Evolutionary conservation across 108 stramenopile genomes (phyloP), one percentile per base, ranked within the genome.

Genomic region (Epithemia pelagica): DNA sequence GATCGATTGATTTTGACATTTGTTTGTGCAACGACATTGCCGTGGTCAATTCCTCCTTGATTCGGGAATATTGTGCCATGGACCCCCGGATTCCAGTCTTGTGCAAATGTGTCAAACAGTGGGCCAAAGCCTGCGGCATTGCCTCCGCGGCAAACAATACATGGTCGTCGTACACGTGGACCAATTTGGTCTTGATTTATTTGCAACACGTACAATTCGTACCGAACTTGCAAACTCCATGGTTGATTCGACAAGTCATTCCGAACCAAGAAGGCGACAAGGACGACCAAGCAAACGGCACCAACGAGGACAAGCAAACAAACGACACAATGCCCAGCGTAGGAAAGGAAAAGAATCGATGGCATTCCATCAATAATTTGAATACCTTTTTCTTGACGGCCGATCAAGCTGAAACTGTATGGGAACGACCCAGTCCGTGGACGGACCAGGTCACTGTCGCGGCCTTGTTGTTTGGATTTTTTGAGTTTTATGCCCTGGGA

Each of bases 11-110:
- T 52, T 90, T 90, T 76, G 92, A 94, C 64, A 70, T 94, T 55
- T 94, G 92, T 69, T 90, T 94, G 54, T 66, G 85, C 59, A 94
- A 94, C 67, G 89, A 94, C 31, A 86, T 90, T 62, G 89, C 92
- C 1, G 92, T 94, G 0, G 84, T 71, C 25, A 94, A 94, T 66
- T 88, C 87, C 0, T 65, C 67, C 0, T 64, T 94, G 5, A 62
- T 91, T n/a, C 69, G 85, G 31, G 92, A 89, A 66, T 94, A 94
- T 63, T 87, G 88, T 18, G 31, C 79, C 28, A 66, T 89, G 32
- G 83, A 89, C 64, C 56, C 32, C n/a, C 74, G 82, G n/a, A 84
- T 82, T 30, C 63, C 75, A 55, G 33, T 67, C 28, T 63, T 94
- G 21, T 88, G 90, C 86, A 69, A 89, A 62, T 51, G 76, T 0